Evolutionary conservation across 345 rosid species (phyloP), one percentile per base, ranked within the genome.

Genomic region (Trapa bicornis): DNA sequence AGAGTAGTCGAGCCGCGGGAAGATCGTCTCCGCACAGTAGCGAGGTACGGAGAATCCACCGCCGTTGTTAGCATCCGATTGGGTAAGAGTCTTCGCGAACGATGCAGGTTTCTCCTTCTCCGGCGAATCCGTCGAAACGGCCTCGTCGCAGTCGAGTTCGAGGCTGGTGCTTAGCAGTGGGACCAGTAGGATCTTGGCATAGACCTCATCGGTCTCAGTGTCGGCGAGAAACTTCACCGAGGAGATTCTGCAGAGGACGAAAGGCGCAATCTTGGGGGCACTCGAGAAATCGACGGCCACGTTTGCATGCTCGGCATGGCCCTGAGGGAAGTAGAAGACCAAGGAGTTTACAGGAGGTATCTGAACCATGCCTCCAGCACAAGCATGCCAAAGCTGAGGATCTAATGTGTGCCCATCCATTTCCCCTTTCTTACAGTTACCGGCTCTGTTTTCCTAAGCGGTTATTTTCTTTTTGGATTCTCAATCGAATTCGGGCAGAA

Each of bases 31-130:
- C 0, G 98, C 98, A 54, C 98, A 93, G 73, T 93, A 93, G 48
- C 98, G 85, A 0, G 98, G 98, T 11, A 93, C 98, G 2, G 98
- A 93, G 76, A 93, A 93, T 3, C 98, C 98, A 7, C 98, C 98
- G 15, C 98, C 98, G 74, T 93, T 93, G 75, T 93, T 93, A 4
- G 98, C 98, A 74, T 93, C 98, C 17, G 98, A 93, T 71, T 93
- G 94, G 32, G 97, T 93, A 67, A 93, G 74, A 17, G 97, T 90
- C 81, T 93, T 93, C 0, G 97, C 96, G 69, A 94, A 94, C 42
- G 95, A 94, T 47, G 92, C 83, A 0, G 96, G 89, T 68, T 94
- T 94, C 70, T 88, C 91, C 2, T 71, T 74, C 65, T 68, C 80
- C 5, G 12, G 78, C 13, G 70, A 17, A 6, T 5, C 10, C 35